A percentile compares a stretch with the other conserved stretches of the same genome.
phyloP scores from a whole-genome alignment of 1,284 basidiomycete species.

The Apiotrichum montevideense region DNA sequence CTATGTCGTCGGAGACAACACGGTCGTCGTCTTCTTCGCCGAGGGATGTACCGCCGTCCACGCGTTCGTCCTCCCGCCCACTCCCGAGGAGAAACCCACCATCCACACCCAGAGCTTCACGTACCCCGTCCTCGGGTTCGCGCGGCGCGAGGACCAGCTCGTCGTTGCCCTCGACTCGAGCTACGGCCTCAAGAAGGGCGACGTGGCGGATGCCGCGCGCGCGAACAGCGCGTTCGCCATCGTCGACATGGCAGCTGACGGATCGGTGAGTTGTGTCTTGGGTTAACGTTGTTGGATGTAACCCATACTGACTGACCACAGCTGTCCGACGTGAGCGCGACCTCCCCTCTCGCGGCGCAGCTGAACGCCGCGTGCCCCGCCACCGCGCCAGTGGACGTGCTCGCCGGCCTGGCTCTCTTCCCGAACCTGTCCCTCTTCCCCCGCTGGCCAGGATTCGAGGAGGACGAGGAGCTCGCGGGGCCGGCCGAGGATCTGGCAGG shows the following conservation, averaged over 20 bases:
- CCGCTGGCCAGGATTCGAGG: slow-evolving; percentile 44
- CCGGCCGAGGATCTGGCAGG: background rate
- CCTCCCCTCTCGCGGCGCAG: background rate
- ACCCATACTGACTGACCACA: background rate
- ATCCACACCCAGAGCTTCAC: slow-evolving; percentile 29
- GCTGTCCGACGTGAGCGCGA: slow-evolving; percentile 2
- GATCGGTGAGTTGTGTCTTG: slow-evolving; percentile 15
- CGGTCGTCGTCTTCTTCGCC: slow-evolving; percentile 40
- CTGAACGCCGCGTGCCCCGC: slow-evolving; percentile 6
- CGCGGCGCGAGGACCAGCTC: slow-evolving; percentile 22
- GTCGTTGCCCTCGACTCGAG: slow-evolving; percentile 41
- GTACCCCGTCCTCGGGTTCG: slow-evolving; percentile 41
- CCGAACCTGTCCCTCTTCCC: slow-evolving; percentile 38
- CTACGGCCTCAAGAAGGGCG: slow-evolving; percentile 29
- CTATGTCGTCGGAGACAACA: slow-evolving; percentile 22
- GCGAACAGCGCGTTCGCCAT: background rate
- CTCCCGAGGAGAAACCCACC: slow-evolving; percentile 3
- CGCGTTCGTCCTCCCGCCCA: slow-evolving; percentile 26
- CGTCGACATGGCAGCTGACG: slow-evolving; percentile 18
- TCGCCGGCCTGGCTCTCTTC: slow-evolving; percentile 33
- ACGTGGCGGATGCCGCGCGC: slow-evolving; percentile 5
- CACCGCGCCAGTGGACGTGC: slow-evolving; percentile 3
- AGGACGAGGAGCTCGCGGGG: slow-evolving; percentile 36
- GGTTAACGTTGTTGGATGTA: background rate
- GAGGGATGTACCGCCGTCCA: slow-evolving; percentile 43